Base-by-base conservation (phyloP, 352 stramenopile species). In the Globisporangium camurandrum region DNA sequence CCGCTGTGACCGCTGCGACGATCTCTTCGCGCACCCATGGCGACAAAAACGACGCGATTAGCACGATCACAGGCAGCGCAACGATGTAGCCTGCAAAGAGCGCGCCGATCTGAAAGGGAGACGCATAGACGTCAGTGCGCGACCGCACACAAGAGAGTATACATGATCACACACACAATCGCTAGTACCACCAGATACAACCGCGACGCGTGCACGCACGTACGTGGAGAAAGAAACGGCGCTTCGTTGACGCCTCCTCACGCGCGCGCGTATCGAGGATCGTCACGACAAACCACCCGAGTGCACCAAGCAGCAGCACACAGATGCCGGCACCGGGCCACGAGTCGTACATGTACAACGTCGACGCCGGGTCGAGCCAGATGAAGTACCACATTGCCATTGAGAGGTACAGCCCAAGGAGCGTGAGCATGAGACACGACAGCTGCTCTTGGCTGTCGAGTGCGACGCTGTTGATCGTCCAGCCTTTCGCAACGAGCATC, bases 371-470 rank as follows among this genome's bases (percentile, higher is more conserved):
- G 48, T 88, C 76, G 31, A 88, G 66, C 70, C 73, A 87, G 30
- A 87, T 56, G n/a, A 88, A 55, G 49, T 88, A 91, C 73, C 67
- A 88, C 76, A 87, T 87, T 8, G 80, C 76, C 69, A 88, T 76
- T 11, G 70, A 85, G 43, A 88, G 38, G 52, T 91, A 88, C 4
- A 88, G 64, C 12, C 63, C 75, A 1, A 88, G 61, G 51, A 84
- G 67, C 4, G 61, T 36, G 41, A 84, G 26, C 49, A 90, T 86
- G 27, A 87, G 54, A 31, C 71, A 84, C 31, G 75, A 83, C 26
- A 88, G 71, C 62, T 79, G 69, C 44, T 83, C 71, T 36, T 85
- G 80, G 0, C 75, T 75, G 19, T 86, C 60, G 22, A 88, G 64
- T 16, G 51, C 51, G 8, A 88, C 68, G 28, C 62, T 67, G 49